Evolutionary conservation across 768 basidiomycete genomes (phyloP).

Genomic region (Leccinum uliginosum): DNA sequence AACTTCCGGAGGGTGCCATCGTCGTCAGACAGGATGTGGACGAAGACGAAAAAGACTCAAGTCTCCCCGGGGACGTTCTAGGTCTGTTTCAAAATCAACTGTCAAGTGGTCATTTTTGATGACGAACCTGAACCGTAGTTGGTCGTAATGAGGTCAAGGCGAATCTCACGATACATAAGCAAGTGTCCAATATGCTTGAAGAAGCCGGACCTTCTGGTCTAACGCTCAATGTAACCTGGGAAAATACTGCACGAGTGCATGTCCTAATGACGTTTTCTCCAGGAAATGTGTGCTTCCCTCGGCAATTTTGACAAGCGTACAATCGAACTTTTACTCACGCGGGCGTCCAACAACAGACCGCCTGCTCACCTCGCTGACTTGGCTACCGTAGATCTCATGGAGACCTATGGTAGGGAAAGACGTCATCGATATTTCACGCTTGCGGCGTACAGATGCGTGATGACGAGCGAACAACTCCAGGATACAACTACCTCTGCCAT

Average conservation of each 20-base stretch:
- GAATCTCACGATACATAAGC: conserved; percentile 71
- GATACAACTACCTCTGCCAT: conserved; percentile 39
- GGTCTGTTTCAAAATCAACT: conserved; percentile 23
- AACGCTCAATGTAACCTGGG: conserved; percentile 58
- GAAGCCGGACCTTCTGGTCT: conserved; percentile 64
- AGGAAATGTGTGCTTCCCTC: conserved; percentile 64
- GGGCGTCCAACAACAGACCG: conserved; percentile 58
- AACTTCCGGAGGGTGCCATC: conserved; percentile 32
- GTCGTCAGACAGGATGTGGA: conserved; percentile 34
- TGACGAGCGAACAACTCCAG: conserved; percentile 63
- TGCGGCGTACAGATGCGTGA: conserved; percentile 58
- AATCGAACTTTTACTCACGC: conserved; percentile 72
- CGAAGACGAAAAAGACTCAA: conserved; percentile 37
- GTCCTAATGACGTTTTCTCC: conserved; percentile 7
- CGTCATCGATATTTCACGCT: conserved; percentile 82
- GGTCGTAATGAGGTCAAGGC: conserved; percentile 44
- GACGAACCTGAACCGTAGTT: conserved; percentile 17
- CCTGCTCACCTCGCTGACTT: conserved; percentile 73
- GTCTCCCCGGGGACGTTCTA: conserved; percentile 27
- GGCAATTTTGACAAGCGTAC: conserved; percentile 76
- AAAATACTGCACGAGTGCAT: not conserved
- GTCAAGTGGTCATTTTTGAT: not conserved
- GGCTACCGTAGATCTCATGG: conserved; percentile 67
- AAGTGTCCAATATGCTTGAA: conserved; percentile 71
- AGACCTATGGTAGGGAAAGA: conserved; percentile 81